A percentile compares a stretch with the other conserved stretches of the same genome.
Conservation (phyloP, 139 green algal genomes). For the Chlamydomonas eustigma region DNA sequence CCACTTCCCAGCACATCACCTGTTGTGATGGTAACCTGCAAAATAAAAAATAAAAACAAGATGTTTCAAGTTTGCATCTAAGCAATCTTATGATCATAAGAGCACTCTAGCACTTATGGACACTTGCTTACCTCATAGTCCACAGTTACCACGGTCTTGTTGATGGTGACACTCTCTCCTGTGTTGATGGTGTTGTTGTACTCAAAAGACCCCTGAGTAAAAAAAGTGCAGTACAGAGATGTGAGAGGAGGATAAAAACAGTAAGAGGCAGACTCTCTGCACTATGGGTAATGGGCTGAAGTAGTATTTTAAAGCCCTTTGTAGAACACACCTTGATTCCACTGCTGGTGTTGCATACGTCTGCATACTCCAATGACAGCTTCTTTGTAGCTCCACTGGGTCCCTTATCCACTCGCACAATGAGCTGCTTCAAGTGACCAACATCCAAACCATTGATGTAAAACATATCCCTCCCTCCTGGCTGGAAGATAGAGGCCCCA, state of each 20-base stretch:
- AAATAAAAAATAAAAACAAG: too few relatives aligned
- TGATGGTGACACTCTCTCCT: slow-evolving; percentile 7
- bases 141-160: not conserved
- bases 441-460: not conserved
- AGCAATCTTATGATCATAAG: not conserved
- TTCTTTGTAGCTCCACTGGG: not conserved
- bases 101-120: not conserved
- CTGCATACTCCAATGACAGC: slow-evolving; percentile 5
- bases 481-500: not conserved
- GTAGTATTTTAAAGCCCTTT: too few relatives aligned
- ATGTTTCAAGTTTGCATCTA: too few relatives aligned
- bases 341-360: slow-evolving; percentile 1
- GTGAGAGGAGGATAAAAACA: too few relatives aligned
- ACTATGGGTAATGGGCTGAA: too few relatives aligned
- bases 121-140: not conserved
- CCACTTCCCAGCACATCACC: slow-evolving; percentile 11
- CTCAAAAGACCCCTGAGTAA: slow-evolving; percentile 9
- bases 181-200: not conserved
- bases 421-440: not conserved
- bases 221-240: too few relatives aligned
- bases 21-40: not conserved
- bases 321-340: not conserved
- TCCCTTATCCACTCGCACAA: not conserved
- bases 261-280: too few relatives aligned
- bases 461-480: not conserved